Percentiles rank a stretch among this genome's conserved stretches.
Evolutionary conservation across 768 basidiomycete species (phyloP).

Genomic region (Mycena rosella): DNA sequence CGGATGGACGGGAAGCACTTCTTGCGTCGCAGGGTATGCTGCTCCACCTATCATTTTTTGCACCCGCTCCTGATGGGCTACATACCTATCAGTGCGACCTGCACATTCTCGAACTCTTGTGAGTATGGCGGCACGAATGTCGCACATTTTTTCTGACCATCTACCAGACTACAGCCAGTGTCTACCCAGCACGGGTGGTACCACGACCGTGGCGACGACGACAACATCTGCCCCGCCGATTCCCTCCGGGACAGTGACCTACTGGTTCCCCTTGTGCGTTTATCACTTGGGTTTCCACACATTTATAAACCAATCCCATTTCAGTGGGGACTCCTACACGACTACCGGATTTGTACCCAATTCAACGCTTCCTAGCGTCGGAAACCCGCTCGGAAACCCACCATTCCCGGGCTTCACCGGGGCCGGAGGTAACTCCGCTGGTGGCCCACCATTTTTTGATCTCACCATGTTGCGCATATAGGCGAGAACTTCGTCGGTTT

Average conservation of each 20-base stretch:
- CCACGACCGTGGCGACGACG: neutral
- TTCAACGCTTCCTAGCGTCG: slow-evolving; percentile 43
- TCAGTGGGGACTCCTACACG: slow-evolving; percentile 54
- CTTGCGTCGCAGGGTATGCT: neutral
- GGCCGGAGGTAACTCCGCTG: slow-evolving; percentile 45
- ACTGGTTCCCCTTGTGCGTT: slow-evolving; percentile 1
- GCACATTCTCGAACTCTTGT: neutral
- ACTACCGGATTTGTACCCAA: slow-evolving; percentile 48
- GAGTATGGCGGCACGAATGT: neutral
- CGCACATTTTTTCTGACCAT: neutral
- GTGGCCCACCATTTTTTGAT: slow-evolving; percentile 55
- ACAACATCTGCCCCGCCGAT: neutral
- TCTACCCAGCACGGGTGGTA: neutral
- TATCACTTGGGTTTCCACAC: neutral
- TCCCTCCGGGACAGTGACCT: neutral
- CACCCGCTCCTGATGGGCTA: neutral
- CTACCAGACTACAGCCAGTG: neutral
- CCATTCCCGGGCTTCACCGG: slow-evolving; percentile 53
- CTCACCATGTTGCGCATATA: slow-evolving; percentile 41
- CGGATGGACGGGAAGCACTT: neutral
- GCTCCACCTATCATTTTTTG: neutral
- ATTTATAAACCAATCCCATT: neutral
- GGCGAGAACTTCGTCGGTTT: slow-evolving; percentile 74
- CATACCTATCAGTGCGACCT: neutral
- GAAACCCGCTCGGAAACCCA: slow-evolving; percentile 54